Evolutionary conservation across 495 filamentous ascomycete species (phyloP), one percentile per base, ranked within the genome.

Genomic region (Xylaria nigripes): DNA sequence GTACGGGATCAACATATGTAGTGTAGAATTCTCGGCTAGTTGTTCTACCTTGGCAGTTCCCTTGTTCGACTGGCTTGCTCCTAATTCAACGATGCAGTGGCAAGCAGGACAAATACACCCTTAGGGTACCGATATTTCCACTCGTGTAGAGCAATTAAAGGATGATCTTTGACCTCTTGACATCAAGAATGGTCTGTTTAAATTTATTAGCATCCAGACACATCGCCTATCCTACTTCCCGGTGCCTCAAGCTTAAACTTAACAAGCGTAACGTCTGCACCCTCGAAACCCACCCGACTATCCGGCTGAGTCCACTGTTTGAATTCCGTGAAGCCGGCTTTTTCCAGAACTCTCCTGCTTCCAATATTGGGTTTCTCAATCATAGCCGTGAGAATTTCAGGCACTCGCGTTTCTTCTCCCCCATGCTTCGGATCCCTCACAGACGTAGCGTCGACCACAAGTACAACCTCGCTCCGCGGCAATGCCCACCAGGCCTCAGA

Each of bases 321-420:
- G 29, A 64, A 69, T n/a, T 56, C 46, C 45, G 60, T 54, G 52
- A 73, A 73, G 0, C 70, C 70, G 36, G 41, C 40, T 52, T 71
- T 73, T 43, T 64, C 43, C 6, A 72, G 53, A 8, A 73, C 70
- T 38, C 45, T 67, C 29, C 60, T 62, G 45, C 70, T 73, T 0
- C 44, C 58, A 16, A 24, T 13, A 51, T 71, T 72, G 5, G 42
- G 24, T 2, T n/a, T 23, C 3, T 62, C 61, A 1, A 63, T 62
- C 7, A 62, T 46, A n/a, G 68, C 66, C 29, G 56, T 59, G 8
- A 73, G 51, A 44, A 61, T 49, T 47, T 72, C 70, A 40, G 57
- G 66, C 2, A 57, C 60, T 27, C n/a, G 27, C 9, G 43, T 25
- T 6, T 25, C 22, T 9, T 51, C 47, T 22, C 59, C 48, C 29